These are phyloP conservation scores for Daedalea quercina DNA, from an alignment of 768 basidiomycete species.

Conservation along the genomic window DNA sequence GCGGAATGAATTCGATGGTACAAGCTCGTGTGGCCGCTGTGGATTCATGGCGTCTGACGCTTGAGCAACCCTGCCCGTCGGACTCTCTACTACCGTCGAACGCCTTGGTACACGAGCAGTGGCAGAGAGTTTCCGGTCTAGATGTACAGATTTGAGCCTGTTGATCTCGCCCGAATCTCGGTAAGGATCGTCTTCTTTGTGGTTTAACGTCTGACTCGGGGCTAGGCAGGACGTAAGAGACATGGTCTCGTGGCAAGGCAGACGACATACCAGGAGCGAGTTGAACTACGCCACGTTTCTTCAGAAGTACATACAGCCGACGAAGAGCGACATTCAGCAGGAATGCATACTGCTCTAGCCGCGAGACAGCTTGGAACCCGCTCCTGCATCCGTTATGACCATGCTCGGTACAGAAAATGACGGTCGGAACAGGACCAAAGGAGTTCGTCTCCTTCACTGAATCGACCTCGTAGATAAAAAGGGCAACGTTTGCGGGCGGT, in stretches of 20 bases:
- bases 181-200: conserved; percentile 60
- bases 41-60: conserved; percentile 49
- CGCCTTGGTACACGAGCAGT: conserved; percentile 89
- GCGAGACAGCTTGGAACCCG: conserved; percentile 88
- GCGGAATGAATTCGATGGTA: conserved; percentile 12
- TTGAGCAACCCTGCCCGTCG: conserved; percentile 80
- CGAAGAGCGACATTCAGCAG: conserved; percentile 91
- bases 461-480: conserved; percentile 74
- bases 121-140: conserved; percentile 93
- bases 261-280: conserved; percentile 57
- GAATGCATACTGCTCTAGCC: conserved; percentile 97
- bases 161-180: conserved; percentile 87
- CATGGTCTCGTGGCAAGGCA: background rate
- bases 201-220: conserved; percentile 21
- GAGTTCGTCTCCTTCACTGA: conserved; percentile 60
- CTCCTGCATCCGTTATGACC: conserved; percentile 54
- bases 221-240: conserved; percentile 8
- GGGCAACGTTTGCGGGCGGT: conserved; percentile 72
- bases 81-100: conserved; percentile 93
- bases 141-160: conserved; percentile 89
- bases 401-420: conserved; percentile 76
- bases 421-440: conserved; percentile 66
- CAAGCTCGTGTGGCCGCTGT: conserved; percentile 25
- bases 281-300: conserved; percentile 88
- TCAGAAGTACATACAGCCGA: conserved; percentile 79